These are phyloP conservation scores for Amanita phalloides DNA, from an alignment of 768 basidiomycete genomes.

Conservation along the genomic window DNA sequence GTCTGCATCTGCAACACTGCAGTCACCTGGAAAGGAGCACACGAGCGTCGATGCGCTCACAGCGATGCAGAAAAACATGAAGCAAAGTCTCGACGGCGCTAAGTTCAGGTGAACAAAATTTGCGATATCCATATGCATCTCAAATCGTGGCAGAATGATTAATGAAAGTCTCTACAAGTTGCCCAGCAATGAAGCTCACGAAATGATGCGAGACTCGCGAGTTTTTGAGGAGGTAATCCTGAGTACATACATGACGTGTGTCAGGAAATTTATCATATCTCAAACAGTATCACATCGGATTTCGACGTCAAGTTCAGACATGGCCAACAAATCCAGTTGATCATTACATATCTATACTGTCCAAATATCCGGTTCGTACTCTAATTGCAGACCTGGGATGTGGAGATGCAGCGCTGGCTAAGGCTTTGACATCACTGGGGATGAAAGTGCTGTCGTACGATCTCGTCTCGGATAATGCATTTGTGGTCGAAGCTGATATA, in stretches of 20 bases:
- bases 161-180: constrained; percentile 92
- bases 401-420: constrained; percentile 86
- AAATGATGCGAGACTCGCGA: constrained; percentile 78
- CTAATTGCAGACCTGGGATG: constrained; percentile 92
- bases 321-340: constrained; percentile 96
- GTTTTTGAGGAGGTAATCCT: constrained; percentile 70
- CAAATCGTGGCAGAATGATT: constrained; percentile 47
- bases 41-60: constrained; percentile 34
- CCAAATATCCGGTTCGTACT: constrained; percentile 50
- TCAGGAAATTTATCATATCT: not conserved
- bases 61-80: constrained; percentile 67
- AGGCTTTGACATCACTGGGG: constrained; percentile 57
- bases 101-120: constrained; percentile 58
- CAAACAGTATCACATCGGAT: constrained; percentile 84
- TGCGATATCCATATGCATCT: not conserved
- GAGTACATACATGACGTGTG: not conserved
- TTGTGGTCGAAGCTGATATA: constrained; percentile 86
- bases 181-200: constrained; percentile 58
- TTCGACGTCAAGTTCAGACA: constrained; percentile 80
- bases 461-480: constrained; percentile 61
- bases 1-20: constrained; percentile 6
- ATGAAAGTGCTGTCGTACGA: constrained; percentile 71
- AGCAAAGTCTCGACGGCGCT: constrained; percentile 74
- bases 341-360: constrained; percentile 60
- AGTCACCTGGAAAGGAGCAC: constrained; percentile 1